These are phyloP conservation scores for Blastobotrys arbuscula DNA, from an alignment of 1,139 yeast species.

Conservation along the genomic window DNA sequence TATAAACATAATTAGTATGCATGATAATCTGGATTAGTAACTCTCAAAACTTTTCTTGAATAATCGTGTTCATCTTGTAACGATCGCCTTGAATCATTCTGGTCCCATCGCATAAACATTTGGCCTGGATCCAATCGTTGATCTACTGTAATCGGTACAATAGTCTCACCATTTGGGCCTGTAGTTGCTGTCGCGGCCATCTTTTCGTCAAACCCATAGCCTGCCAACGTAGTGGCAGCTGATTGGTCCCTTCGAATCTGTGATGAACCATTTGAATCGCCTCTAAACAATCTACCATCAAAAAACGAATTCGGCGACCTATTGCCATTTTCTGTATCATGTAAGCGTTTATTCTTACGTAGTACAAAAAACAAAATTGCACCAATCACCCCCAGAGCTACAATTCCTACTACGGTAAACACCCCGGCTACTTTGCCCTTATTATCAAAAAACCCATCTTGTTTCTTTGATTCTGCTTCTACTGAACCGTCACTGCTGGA, in stretches of 20 bases:
- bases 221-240: conserved; percentile 25
- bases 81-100: conserved; percentile 54
- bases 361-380: conserved; percentile 28
- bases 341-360: conserved; percentile 21
- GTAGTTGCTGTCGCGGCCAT: conserved; percentile 7
- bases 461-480: conserved; percentile 8
- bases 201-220: conserved; percentile 26
- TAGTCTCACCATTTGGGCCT: conserved; percentile 13
- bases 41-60: conserved; percentile 60
- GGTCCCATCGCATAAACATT: conserved; percentile 49
- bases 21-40: conserved; percentile 50
- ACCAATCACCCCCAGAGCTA: conserved; percentile 40
- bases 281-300: conserved; percentile 11
- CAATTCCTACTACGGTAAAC: conserved; percentile 62
- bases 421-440: conserved; percentile 71
- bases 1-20: not conserved
- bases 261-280: conserved; percentile 7
- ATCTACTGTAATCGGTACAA: conserved; percentile 50
- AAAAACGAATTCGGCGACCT: conserved; percentile 11
- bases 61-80: conserved; percentile 71
- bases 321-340: conserved; percentile 20
- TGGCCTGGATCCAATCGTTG: conserved; percentile 64
- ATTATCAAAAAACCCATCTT: conserved; percentile 43
- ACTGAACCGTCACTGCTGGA: conserved; percentile 26
- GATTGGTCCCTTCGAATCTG: conserved; percentile 23